phyloP scores from a whole-genome alignment of 345 rosid genomes.

The Lumnitzera racemosa region DNA sequence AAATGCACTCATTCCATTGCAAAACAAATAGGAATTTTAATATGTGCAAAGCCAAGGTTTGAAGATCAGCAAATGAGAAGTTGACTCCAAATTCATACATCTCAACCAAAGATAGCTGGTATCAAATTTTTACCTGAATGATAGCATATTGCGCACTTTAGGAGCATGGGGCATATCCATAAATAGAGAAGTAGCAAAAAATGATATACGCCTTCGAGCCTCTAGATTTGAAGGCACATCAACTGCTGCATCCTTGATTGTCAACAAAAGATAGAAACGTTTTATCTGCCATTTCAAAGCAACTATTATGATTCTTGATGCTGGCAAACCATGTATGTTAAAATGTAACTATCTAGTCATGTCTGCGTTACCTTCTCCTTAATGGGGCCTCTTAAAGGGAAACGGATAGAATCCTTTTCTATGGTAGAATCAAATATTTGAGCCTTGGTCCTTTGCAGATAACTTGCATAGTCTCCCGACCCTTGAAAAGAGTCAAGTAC shows the following conservation, averaged over 20 bases:
- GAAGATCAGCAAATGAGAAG: too few species aligned
- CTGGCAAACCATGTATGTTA: too few species aligned
- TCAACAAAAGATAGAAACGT: slow-evolving; percentile 68
- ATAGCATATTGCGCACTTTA: slow-evolving; percentile 76
- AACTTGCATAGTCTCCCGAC: slow-evolving; percentile 26
- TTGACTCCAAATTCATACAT: too few species aligned
- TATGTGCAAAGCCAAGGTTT: too few species aligned
- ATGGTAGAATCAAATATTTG: slow-evolving; percentile 62
- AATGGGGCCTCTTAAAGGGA: slow-evolving; percentile 60
- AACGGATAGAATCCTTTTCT: slow-evolving; percentile 44
- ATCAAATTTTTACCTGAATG: slow-evolving; percentile 67
- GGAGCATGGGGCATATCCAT: slow-evolving; percentile 90
- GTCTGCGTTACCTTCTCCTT: slow-evolving; percentile 54
- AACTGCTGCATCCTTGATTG: slow-evolving; percentile 78
- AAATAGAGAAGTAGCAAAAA: slow-evolving; percentile 95
- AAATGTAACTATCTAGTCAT: too few species aligned
- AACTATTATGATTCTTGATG: slow-evolving; percentile 7
- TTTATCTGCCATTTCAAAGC: slow-evolving; percentile 49
- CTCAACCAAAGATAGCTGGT: not conserved
- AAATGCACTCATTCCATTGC: too few species aligned
- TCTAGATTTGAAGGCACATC: slow-evolving; percentile 84
- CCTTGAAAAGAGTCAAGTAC: slow-evolving; percentile 27
- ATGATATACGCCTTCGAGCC: slow-evolving; percentile 80
- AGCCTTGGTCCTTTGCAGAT: slow-evolving; percentile 43
- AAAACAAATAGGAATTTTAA: too few species aligned